Evolutionary conservation across 805 yeast species (phyloP), one percentile per base, ranked within the genome.

Genomic region (Nakazawaea wickerhamii): DNA sequence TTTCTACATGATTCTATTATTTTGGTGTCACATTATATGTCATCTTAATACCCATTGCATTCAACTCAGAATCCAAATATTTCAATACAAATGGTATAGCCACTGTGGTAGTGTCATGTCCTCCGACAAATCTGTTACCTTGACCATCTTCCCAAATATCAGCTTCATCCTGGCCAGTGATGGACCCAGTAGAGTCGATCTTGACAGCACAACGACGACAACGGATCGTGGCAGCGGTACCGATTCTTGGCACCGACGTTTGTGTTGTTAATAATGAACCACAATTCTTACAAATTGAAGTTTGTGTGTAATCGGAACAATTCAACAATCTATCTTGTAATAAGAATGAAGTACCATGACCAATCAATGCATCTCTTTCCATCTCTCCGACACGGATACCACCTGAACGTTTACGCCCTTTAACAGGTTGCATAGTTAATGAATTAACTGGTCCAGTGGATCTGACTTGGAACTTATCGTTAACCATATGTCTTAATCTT

Each of bases 381-480:
- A 93, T 93, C 66, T 93, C 99, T 64, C 99, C 99, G 30, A 93
- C 95, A 75, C 99, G 95, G 54, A 93, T 93, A 84, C 99, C 99
- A 68, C 99, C 99, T 51, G 84, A 81, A 70, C 98, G 81, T 81
- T 93, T 93, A 71, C 99, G 84, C 58, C 99, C 99, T 70, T 93
- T 93, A 44, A 93, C 99, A 31, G 99, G 99, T 74, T 93, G 99
- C 97, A 91, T 89, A 14, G 98, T 93, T 61, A 93, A 75, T 28
- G 93, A 79, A 65, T 91, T 91, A 21, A 93, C 98, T 5, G 98
- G 98, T 60, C 99, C 99, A 14, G 99, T 93, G 4, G 97, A 87
- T 69, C 99, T 84, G 40, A 93, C 99, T 71, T 93, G 99, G 85
- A 89, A 93, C 77, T 93, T 93, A 63, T 93, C 99, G 73, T 93